These are phyloP conservation scores for Begonia fuchsioides DNA, from an alignment of 306 rosid species.

Conservation along the genomic window DNA sequence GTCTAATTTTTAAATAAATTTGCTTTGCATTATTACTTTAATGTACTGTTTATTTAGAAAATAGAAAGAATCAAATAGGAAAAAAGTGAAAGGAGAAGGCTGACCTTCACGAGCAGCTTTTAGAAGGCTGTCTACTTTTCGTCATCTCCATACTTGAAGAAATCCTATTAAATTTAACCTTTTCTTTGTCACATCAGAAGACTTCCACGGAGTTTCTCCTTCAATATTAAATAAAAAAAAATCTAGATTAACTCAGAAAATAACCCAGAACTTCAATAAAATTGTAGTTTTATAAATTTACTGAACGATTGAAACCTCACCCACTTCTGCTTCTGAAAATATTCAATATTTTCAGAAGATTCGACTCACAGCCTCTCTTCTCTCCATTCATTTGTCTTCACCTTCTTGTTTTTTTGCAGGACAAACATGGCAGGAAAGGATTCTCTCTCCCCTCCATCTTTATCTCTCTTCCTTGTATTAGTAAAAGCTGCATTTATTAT, in stretches of 20 bases:
- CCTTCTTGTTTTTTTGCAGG: conserved; percentile 20
- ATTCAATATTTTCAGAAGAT: conserved; percentile 20
- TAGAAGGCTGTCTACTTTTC: background rate
- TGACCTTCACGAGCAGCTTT: background rate
- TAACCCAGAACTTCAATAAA: no score
- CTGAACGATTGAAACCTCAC: background rate
- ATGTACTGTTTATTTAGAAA: no score
- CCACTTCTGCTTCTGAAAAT: conserved; percentile 15
- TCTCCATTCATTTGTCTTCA: conserved; percentile 18
- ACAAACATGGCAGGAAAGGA: conserved; percentile 15
- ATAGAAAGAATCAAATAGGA: no score
- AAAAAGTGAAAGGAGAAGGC: background rate
- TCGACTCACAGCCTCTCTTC: conserved; percentile 13
- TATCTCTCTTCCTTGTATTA: conserved; percentile 15
- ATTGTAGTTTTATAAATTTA: no score
- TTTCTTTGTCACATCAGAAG: background rate
- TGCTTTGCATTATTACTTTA: no score
- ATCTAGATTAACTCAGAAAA: no score
- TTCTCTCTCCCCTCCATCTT: no score
- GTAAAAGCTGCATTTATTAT: conserved; percentile 4
- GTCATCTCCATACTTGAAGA: background rate
- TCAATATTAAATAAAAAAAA: no score
- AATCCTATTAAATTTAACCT: background rate
- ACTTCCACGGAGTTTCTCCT: background rate
- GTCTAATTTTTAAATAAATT: no score